phyloP scores from a whole-genome alignment of 148 eudicot species.

The Rhododendron henanense region DNA sequence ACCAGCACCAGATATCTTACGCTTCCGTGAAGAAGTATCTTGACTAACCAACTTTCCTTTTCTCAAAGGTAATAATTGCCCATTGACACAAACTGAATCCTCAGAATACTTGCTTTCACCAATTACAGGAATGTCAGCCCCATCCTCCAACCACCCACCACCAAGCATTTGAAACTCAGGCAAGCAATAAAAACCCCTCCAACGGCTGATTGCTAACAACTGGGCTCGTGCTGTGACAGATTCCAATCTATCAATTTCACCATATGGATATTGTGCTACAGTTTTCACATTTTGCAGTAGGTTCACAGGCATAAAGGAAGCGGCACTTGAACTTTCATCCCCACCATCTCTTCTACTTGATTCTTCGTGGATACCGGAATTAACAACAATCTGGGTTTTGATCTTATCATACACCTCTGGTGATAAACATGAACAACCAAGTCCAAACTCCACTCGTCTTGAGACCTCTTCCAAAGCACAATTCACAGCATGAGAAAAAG shows the following conservation, averaged over 20 bases:
- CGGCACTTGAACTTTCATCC: slow-evolving; percentile 39
- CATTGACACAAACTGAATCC: slow-evolving; percentile 13
- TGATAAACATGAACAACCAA: slow-evolving; percentile 59
- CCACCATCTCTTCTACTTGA: slow-evolving; percentile 35
- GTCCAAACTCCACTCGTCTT: slow-evolving; percentile 61
- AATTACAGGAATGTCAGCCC: slow-evolving; percentile 16
- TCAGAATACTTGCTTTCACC: slow-evolving; percentile 14
- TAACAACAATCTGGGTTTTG: slow-evolving; percentile 43
- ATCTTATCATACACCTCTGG: slow-evolving; percentile 36
- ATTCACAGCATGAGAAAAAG: slow-evolving; percentile 56
- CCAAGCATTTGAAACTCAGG: slow-evolving; percentile 33
- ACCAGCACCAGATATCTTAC: slow-evolving; percentile 26
- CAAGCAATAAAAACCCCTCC: slow-evolving; percentile 55
- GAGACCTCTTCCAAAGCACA: slow-evolving; percentile 69
- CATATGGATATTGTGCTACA: slow-evolving; percentile 41
- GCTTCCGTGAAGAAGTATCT: slow-evolving; percentile 34
- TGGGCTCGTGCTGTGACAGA: slow-evolving; percentile 43
- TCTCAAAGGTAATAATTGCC: slow-evolving; percentile 12
- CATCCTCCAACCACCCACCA: slow-evolving; percentile 32
- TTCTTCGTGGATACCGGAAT: slow-evolving; percentile 54
- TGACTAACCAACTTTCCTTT: slow-evolving; percentile 17
- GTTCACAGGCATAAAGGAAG: slow-evolving; percentile 44
- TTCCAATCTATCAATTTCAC: slow-evolving; percentile 36
- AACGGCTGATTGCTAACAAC: slow-evolving; percentile 55
- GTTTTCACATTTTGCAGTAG: slow-evolving; percentile 36